These are phyloP conservation scores for Hibiscus trionum DNA, from an alignment of 345 rosid species.

Conservation along the genomic window DNA sequence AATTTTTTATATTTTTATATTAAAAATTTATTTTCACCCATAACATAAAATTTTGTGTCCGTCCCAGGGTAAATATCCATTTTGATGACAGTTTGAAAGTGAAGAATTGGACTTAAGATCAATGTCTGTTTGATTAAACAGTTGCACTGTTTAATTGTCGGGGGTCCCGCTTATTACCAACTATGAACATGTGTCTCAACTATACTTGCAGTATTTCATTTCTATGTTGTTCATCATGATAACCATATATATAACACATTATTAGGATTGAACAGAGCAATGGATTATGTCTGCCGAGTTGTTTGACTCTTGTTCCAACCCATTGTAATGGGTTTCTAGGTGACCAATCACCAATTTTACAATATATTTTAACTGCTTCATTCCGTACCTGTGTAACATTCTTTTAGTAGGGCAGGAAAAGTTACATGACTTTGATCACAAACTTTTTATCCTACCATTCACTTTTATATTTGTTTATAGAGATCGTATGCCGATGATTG, in stretches of 20 bases:
- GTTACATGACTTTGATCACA: too few relatives aligned
- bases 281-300: slow-evolving; percentile 5
- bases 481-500: too few relatives aligned
- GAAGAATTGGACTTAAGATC: slow-evolving; percentile 2
- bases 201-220: neutral
- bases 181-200: neutral
- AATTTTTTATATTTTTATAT: too few relatives aligned
- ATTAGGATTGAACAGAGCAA: neutral
- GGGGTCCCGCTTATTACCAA: neutral
- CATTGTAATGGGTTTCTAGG: neutral
- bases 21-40: too few relatives aligned
- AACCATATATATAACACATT: neutral
- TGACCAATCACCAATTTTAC: neutral
- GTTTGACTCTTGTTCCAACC: neutral
- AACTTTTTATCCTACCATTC: too few relatives aligned
- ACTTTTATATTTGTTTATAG: too few relatives aligned
- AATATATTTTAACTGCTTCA: neutral
- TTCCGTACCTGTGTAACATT: neutral
- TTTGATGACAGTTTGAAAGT: slow-evolving; percentile 23
- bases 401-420: neutral
- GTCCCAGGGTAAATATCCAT: too few relatives aligned
- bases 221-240: neutral
- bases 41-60: too few relatives aligned
- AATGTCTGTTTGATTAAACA: slow-evolving; percentile 5
- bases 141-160: slow-evolving; percentile 9